Conservation (phyloP, 331 rosid species). For the Rhamnella rubrinervis region DNA sequence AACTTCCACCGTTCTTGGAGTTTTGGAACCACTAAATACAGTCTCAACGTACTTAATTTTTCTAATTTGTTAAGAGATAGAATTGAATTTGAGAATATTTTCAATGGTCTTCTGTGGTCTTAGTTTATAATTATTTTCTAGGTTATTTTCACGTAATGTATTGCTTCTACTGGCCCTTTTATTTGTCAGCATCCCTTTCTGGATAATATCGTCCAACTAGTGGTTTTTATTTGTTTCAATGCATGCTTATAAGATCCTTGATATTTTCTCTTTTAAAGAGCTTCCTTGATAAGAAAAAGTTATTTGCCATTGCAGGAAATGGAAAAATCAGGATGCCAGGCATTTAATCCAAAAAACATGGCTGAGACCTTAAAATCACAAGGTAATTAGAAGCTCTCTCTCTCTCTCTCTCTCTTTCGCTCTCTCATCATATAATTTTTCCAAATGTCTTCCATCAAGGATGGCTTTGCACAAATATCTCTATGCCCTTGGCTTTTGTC, state of each 20-base stretch:
- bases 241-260: constrained; percentile 1
- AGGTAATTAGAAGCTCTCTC: constrained; percentile 43
- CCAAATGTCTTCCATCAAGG: neutral
- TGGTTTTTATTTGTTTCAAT: too few relatives aligned
- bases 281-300: constrained; percentile 24
- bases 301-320: constrained; percentile 63
- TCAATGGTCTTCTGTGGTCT: neutral
- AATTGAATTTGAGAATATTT: neutral
- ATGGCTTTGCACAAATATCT: neutral
- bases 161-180: neutral
- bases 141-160: neutral
- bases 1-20: too few relatives aligned
- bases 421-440: neutral
- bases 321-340: constrained; percentile 68
- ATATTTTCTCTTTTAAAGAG: neutral
- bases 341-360: constrained; percentile 50
- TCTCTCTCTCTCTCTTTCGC: too few relatives aligned
- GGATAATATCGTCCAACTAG: too few relatives aligned
- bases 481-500: neutral
- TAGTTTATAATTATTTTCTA: neutral
- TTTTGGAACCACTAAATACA: neutral
- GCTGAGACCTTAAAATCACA: constrained; percentile 78
- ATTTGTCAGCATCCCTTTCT: neutral
- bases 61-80: neutral
- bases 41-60: neutral